phyloP scores from a whole-genome alignment of 805 yeast species.

The Metahyphopichia silvanorum region DNA sequence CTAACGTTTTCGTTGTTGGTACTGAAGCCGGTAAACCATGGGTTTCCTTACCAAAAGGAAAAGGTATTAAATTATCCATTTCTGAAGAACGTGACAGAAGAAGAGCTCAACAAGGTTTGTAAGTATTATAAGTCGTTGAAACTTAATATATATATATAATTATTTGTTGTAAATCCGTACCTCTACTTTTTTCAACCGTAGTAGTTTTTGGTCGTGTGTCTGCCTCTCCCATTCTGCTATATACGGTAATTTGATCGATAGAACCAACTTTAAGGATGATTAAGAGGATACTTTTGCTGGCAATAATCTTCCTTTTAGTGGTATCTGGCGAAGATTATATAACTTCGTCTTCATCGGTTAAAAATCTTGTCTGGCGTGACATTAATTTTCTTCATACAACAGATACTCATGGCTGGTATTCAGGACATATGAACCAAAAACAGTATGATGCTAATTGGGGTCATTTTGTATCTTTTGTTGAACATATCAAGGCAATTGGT shows the following conservation, averaged over 20 bases:
- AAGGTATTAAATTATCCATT: constrained; percentile 41
- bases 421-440: constrained; percentile 80
- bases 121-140: too few relatives aligned
- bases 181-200: too few relatives aligned
- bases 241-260: too few relatives aligned
- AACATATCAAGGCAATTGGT: constrained; percentile 47
- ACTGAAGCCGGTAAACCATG: constrained; percentile 39
- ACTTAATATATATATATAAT: too few relatives aligned
- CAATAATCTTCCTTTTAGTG: too few relatives aligned
- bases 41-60: constrained; percentile 43
- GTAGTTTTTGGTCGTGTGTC: too few relatives aligned
- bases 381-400: constrained; percentile 90
- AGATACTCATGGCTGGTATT: constrained; percentile 96
- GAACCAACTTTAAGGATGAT: too few relatives aligned
- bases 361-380: constrained; percentile 66
- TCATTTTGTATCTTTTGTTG: constrained; percentile 70
- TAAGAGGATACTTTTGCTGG: too few relatives aligned
- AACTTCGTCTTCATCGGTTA: too few relatives aligned
- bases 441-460: constrained; percentile 90
- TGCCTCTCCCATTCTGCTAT: too few relatives aligned
- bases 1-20: constrained; percentile 41
- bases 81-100: constrained; percentile 45
- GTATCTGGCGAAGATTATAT: too few relatives aligned
- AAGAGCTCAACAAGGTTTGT: constrained; percentile 39
- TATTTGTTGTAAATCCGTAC: too few relatives aligned